These are phyloP conservation scores for Rhizopogon rudus DNA, from an alignment of 768 basidiomycete genomes.

Conservation along the genomic window DNA sequence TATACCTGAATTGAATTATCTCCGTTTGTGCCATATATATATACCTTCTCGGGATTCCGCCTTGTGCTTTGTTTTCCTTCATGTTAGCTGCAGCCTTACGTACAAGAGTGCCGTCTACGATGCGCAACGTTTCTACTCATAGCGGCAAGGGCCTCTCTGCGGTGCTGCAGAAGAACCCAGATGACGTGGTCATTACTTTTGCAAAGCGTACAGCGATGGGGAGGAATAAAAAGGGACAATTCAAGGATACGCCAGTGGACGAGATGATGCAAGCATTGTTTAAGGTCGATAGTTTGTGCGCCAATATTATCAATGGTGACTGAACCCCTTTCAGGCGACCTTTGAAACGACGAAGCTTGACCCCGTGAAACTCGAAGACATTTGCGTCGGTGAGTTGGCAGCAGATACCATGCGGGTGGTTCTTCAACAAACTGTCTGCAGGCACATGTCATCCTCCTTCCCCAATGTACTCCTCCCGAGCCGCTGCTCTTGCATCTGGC, in stretches of 20 bases:
- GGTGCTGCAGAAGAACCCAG: slow-evolving; percentile 63
- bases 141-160: slow-evolving; percentile 37
- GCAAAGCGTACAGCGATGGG: slow-evolving; percentile 90
- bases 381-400: slow-evolving; percentile 63
- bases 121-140: slow-evolving; percentile 32
- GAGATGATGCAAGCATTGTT: slow-evolving; percentile 81
- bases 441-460: slow-evolving; percentile 84
- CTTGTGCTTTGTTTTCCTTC: not conserved
- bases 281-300: slow-evolving; percentile 42
- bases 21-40: no score
- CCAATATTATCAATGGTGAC: not conserved
- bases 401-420: not conserved
- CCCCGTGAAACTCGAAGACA: slow-evolving; percentile 72
- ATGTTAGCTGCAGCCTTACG: slow-evolving; percentile 17
- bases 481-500: slow-evolving; percentile 84
- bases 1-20: no score
- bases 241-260: slow-evolving; percentile 85
- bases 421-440: slow-evolving; percentile 19
- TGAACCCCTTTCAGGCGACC: slow-evolving; percentile 44
- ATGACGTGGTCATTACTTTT: slow-evolving; percentile 89
- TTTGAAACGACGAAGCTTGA: slow-evolving; percentile 62
- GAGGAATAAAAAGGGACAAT: slow-evolving; percentile 84
- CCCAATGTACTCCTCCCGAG: slow-evolving; percentile 76
- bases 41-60: not conserved
- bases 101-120: slow-evolving; percentile 2